phyloP scores from a whole-genome alignment of 441 rosid genomes.

The Populus hybrid region DNA sequence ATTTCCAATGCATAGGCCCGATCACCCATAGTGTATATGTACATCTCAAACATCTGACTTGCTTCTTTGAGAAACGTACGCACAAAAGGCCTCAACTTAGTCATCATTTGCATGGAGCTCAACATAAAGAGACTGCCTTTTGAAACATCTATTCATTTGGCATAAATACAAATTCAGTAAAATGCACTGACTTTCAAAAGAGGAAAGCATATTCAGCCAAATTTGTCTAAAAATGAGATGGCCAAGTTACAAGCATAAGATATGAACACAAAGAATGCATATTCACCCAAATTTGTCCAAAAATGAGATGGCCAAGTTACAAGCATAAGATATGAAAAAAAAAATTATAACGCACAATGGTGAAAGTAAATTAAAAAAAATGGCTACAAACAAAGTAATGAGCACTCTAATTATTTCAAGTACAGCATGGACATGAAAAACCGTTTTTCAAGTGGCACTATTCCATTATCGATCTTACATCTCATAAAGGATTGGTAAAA shows the following conservation, averaged over 20 bases:
- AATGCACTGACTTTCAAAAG: background rate
- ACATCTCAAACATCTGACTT: conserved; percentile 75
- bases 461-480: background rate
- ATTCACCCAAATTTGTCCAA: conserved; percentile 3
- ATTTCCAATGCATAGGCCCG: conserved; percentile 74
- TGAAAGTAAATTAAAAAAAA: too few species aligned
- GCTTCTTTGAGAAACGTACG: conserved; percentile 69
- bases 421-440: background rate
- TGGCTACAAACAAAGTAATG: background rate
- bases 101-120: conserved; percentile 65
- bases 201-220: background rate
- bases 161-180: conserved; percentile 4
- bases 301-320: background rate
- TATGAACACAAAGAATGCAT: background rate
- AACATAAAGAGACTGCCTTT: conserved; percentile 62
- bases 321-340: background rate
- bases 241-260: background rate
- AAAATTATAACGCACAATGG: background rate
- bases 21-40: conserved; percentile 82
- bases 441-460: background rate
- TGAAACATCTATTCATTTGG: conserved; percentile 40
- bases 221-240: background rate
- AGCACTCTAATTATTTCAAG: background rate
- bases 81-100: conserved; percentile 77
- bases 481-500: background rate